phyloP scores from a whole-genome alignment of 2,329 filamentous ascomycete genomes.

The Hypoxylon sp. region DNA sequence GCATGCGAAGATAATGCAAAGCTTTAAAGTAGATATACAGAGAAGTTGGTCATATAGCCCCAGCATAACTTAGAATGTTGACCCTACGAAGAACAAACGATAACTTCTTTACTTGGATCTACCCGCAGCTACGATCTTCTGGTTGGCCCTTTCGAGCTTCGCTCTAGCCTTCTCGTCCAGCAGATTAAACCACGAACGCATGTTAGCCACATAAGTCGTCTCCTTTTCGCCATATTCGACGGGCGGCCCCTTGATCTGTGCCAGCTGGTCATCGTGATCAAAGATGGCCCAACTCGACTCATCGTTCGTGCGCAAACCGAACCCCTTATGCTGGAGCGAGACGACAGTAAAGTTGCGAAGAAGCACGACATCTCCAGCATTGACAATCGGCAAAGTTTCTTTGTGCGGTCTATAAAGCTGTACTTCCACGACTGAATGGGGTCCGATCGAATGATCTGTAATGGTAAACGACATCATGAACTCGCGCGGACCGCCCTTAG shows the following conservation, averaged over 20 bases:
- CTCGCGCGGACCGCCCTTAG: constrained; percentile 71
- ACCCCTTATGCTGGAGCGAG: constrained; percentile 68
- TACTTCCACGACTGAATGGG: constrained; percentile 66
- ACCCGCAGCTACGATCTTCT: constrained; percentile 53
- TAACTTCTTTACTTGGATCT: constrained; percentile 40
- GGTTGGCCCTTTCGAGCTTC: constrained; percentile 66
- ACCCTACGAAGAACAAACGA: background rate
- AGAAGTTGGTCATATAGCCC: constrained; percentile 2
- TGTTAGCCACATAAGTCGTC: constrained; percentile 62
- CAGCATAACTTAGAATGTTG: background rate
- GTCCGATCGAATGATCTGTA: constrained; percentile 69
- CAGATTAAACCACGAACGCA: constrained; percentile 65
- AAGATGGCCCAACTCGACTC: constrained; percentile 75
- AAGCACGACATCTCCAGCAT: constrained; percentile 70
- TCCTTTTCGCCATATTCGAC: constrained; percentile 69
- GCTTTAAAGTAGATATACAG: constrained; percentile 2
- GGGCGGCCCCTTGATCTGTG: constrained; percentile 72
- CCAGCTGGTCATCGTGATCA: constrained; percentile 60
- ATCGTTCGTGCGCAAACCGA: constrained; percentile 69
- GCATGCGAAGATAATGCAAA: constrained; percentile 12
- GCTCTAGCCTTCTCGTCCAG: constrained; percentile 63
- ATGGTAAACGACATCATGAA: constrained; percentile 72
- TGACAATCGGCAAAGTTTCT: constrained; percentile 68
- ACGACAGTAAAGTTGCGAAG: constrained; percentile 70
- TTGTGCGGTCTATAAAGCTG: constrained; percentile 72